Conservation (phyloP, 768 basidiomycete genomes). For the Auricularia auricula-judae region DNA sequence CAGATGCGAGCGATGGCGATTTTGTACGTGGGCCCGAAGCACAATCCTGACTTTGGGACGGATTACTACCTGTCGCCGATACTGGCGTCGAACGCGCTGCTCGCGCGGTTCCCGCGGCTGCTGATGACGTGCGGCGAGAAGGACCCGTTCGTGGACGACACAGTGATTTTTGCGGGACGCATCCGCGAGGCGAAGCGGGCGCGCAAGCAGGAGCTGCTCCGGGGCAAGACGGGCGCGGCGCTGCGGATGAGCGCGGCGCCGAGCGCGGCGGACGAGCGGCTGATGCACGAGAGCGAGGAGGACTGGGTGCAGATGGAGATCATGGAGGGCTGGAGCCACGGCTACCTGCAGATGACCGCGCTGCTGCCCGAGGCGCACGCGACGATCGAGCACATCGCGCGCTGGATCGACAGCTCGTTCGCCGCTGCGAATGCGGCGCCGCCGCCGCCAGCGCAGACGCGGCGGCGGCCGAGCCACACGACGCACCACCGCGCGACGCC, state of each 20-base stretch:
- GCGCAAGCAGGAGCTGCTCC: conserved; percentile 63
- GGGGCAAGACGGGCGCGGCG: conserved; percentile 49
- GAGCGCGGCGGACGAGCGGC: conserved; percentile 20
- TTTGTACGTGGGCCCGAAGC: conserved; percentile 87
- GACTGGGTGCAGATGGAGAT: conserved; percentile 94
- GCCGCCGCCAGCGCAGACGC: conserved; percentile 9
- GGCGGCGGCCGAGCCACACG: conserved; percentile 12
- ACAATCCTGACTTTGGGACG: conserved; percentile 85
- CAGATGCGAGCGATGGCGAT: conserved; percentile 99
- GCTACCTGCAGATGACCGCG: conserved; percentile 89
- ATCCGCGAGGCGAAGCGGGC: conserved; percentile 90
- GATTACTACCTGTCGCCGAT: conserved; percentile 97
- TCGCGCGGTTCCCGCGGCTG: conserved; percentile 89
- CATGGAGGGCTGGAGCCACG: conserved; percentile 95
- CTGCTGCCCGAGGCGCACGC: conserved; percentile 74
- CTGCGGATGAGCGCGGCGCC: conserved; percentile 43
- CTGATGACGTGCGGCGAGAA: conserved; percentile 94
- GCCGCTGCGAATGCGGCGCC: conserved; percentile 17
- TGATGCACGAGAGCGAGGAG: conserved; percentile 59
- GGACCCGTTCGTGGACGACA: conserved; percentile 94
- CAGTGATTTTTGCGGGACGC: conserved; percentile 89
- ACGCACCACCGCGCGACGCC: conserved; percentile 16
- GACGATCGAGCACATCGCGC: conserved; percentile 72
- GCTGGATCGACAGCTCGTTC: conserved; percentile 86
- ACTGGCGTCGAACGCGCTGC: conserved; percentile 67